Evolutionary conservation across 305 asterid genomes (phyloP).

Genomic region (Fraxinus latifolia): DNA sequence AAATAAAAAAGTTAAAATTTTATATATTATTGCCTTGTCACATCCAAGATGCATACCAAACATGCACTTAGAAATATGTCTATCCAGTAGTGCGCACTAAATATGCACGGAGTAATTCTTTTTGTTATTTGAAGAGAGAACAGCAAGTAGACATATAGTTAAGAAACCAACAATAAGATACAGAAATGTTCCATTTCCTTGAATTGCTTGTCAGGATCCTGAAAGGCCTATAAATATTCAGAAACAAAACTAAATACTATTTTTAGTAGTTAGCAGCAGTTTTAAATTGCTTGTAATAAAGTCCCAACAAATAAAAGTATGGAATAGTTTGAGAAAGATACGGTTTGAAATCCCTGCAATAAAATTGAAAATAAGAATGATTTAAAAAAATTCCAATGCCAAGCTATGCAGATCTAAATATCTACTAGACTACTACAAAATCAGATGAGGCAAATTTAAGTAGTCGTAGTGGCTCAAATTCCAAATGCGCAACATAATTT

Average conservation of each 20-base stretch:
- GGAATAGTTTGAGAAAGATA: too few relatives aligned
- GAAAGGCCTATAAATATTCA: background rate
- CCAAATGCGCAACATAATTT: background rate
- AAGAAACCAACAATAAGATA: background rate
- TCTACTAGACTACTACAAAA: background rate
- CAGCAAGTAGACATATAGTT: background rate
- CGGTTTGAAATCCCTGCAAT: too few relatives aligned
- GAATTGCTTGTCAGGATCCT: background rate
- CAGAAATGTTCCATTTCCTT: background rate
- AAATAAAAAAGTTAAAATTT: background rate
- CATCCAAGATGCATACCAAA: background rate
- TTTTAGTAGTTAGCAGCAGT: too few relatives aligned
- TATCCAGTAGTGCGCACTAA: background rate
- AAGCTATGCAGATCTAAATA: background rate
- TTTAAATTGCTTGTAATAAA: too few relatives aligned
- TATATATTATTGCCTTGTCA: background rate
- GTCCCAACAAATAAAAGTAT: too few relatives aligned
- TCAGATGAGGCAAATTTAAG: background rate
- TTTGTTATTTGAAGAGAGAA: background rate
- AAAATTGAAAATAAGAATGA: too few relatives aligned
- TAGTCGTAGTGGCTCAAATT: background rate
- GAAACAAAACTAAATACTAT: background rate
- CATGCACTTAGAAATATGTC: background rate
- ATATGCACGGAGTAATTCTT: background rate
- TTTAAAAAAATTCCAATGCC: background rate